Evolutionary conservation across 2,329 filamentous ascomycete species (phyloP), one percentile per base, ranked within the genome.

Genomic region (Incumbomyces delicatus): DNA sequence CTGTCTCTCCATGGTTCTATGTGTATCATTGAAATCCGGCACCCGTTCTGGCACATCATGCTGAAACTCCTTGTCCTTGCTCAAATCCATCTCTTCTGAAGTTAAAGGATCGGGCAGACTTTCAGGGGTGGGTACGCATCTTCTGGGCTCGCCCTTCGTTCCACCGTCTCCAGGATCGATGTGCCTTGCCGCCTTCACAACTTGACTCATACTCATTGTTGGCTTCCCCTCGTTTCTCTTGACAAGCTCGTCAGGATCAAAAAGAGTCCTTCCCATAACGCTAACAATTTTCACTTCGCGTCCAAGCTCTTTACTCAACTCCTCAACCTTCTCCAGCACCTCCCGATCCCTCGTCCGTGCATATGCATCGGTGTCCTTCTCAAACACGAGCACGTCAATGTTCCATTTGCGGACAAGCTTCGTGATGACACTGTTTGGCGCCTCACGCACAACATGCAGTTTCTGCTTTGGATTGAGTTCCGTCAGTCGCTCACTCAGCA

Each of bases 341-440:
- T 68, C 65, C 1, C 69, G 70, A 61, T 89, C 85, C 41, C 85
- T 66, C 34, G 78, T 73, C 13, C 76, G 71, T 3, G 71, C 83
- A 63, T 88, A 88, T 0, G 80, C 71, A 66, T 89, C 85, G 0
- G 83, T 86, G 56, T 88, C 85, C 57, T 82, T 84, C 60, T 89
- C 85, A 56, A 87, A 88, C 0, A 87, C 83, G 4, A 88, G 64
- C 63, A 88, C 84, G 0, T 83, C 85, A 20, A 86, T 78, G 1
- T 75, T 74, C 85, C 84, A 89, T 14, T 76, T 74, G 55, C 78
- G 77, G 70, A 87, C 84, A 1, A 88, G 66, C 62, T 86, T 86
- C 1, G 80, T 79, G 2, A 88, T 71, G 1, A 87, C 62, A 0
- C 79, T 85, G 58, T 83, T 80, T 0, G 84, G 83, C 0, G 75